Percentiles rank a stretch among this genome's conserved stretches.
Conservation (phyloP, 129 eudicot species). For the Tanacetum coccineum region DNA sequence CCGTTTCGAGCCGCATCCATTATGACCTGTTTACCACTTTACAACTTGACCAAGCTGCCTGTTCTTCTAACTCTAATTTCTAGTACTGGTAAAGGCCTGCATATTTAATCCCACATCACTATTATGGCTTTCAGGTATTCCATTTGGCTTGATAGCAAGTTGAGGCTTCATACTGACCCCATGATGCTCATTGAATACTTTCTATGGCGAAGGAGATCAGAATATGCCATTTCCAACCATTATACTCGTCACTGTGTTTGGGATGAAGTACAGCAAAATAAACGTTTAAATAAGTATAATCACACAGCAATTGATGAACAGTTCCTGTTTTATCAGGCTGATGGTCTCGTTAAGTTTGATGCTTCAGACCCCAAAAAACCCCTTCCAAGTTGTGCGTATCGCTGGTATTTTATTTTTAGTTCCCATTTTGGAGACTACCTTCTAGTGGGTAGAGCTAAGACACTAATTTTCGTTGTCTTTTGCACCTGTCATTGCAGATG, state of each 20-base stretch:
- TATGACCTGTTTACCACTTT: too few relatives aligned
- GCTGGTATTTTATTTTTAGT: conserved; percentile 15
- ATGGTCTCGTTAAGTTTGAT: conserved; percentile 82
- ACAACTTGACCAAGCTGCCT: too few relatives aligned
- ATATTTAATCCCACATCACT: too few relatives aligned
- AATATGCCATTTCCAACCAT: conserved; percentile 91
- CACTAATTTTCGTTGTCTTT: too few relatives aligned
- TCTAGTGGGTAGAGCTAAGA: too few relatives aligned
- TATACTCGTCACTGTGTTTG: conserved; percentile 95
- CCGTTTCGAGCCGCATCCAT: too few relatives aligned
- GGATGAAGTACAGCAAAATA: conserved; percentile 97
- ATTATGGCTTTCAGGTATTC: too few relatives aligned
- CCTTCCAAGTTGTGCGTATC: conserved; percentile 86
- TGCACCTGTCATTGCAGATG: conserved; percentile 47
- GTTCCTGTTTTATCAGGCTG: conserved; percentile 75
- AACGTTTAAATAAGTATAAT: conserved; percentile 84
- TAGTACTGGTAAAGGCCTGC: neutral
- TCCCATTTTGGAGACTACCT: too few relatives aligned
- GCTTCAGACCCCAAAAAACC: conserved; percentile 66
- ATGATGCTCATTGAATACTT: conserved; percentile 74
- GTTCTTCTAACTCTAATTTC: conserved; percentile 1
- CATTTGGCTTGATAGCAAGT: conserved; percentile 96
- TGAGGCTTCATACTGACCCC: conserved; percentile 86
- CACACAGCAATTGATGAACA: conserved; percentile 91
- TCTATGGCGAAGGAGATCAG: conserved; percentile 71